Base-by-base conservation (phyloP, 2,329 filamentous ascomycete genomes). In the Aspergillus fischeri region DNA sequence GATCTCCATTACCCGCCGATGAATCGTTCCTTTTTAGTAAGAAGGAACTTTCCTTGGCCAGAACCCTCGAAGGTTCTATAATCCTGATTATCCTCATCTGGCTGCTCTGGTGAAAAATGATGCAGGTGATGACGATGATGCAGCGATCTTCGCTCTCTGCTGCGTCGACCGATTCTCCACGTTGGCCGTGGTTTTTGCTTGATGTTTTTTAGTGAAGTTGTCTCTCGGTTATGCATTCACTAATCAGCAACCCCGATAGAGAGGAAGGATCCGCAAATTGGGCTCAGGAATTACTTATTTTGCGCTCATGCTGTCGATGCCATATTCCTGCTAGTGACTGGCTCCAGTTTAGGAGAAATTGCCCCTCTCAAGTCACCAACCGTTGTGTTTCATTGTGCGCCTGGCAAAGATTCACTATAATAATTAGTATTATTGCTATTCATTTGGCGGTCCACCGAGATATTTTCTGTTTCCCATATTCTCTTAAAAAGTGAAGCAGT, bases 221-320 rank as follows among this genome's bases (percentile, higher is more conserved):
- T 49, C 57, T 41, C 29, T 54, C 44, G 44, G 45, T 38, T 27
- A 35, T 24, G 20, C 38, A 52, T 41, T 52, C 44, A 47, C 44
- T 47, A 47, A 47, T 47, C 44, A 52, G 17, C n/a, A 55, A 17
- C 27, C 55, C 24, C 24, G n/a, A 50, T 41, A 48, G 47, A 42
- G 32, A 59, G 56, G 47, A 59, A 59, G 62, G 62, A 60, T 64
- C 63, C 63, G 60, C 62, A 59, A 58, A 59, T 56, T 35, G 17
- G 24, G 29, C 57, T 52, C 51, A 54, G 45, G 44, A 63, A 64
- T 63, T 65, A 51, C 64, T 60, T 60, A 59, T 64, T 65, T 65
- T 53, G 60, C 58, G 24, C 55, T 60, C 60, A 53, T 67, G 62
- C 62, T 55, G 59, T 58, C 51, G 57, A 60, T 63, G 61, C 58